These are phyloP conservation scores for Acarospora socialis DNA, from an alignment of 2,329 filamentous ascomycete species.

Conservation along the genomic window DNA sequence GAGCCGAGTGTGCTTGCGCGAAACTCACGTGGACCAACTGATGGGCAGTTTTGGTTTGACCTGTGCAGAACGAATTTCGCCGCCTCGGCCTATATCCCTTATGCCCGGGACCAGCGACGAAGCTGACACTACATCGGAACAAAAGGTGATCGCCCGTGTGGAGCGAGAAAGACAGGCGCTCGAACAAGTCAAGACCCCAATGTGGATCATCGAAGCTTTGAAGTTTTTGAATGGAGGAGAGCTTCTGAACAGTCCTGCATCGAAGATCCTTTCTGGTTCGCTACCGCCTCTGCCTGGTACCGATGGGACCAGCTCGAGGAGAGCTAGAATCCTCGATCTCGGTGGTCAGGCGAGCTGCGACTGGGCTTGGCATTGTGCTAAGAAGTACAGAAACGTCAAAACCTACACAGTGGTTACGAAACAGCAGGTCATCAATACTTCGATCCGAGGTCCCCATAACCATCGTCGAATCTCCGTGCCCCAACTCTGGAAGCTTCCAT, in stretches of 20 bases:
- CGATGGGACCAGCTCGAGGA: slow-evolving; percentile 24
- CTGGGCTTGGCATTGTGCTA: slow-evolving; percentile 90
- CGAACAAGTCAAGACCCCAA: slow-evolving; percentile 47
- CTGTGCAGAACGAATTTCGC: slow-evolving; percentile 54
- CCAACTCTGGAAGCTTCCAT: slow-evolving; percentile 67
- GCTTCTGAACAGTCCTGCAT: slow-evolving; percentile 41
- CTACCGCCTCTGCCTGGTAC: slow-evolving; percentile 14
- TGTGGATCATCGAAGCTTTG: slow-evolving; percentile 50
- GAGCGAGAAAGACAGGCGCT: slow-evolving; percentile 74
- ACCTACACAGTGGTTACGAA: slow-evolving; percentile 79
- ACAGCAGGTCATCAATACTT: slow-evolving; percentile 56
- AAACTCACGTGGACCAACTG: slow-evolving; percentile 65
- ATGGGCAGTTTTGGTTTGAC: slow-evolving; percentile 73
- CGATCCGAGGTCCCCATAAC: slow-evolving; percentile 71
- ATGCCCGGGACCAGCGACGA: slow-evolving; percentile 55
- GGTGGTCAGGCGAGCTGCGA: slow-evolving; percentile 74
- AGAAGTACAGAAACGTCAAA: slow-evolving; percentile 70
- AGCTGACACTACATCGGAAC: slow-evolving; percentile 26
- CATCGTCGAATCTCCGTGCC: slow-evolving; percentile 71
- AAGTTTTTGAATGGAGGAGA: slow-evolving; percentile 46
- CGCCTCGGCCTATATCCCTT: slow-evolving; percentile 55
- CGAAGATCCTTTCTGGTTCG: slow-evolving; percentile 22
- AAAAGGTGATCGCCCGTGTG: slow-evolving; percentile 27
- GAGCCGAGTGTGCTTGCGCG: slow-evolving; percentile 58
- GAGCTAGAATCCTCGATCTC: slow-evolving; percentile 66